These are phyloP conservation scores for Lentinula sp. DNA, from an alignment of 768 basidiomycete species.

Conservation along the genomic window DNA sequence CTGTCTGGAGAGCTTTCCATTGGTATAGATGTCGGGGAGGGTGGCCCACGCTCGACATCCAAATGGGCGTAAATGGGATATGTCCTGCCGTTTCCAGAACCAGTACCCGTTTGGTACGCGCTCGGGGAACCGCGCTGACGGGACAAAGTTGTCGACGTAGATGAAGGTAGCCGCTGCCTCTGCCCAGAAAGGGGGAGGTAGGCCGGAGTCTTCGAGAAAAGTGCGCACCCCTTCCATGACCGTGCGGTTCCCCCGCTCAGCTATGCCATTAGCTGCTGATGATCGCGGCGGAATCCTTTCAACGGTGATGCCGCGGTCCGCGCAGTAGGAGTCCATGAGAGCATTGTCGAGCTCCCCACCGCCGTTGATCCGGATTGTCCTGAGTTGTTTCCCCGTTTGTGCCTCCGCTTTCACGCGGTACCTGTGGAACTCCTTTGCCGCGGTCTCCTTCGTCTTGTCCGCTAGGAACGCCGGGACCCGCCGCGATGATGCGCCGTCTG, in stretches of 20 bases:
- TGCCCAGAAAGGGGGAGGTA: no score
- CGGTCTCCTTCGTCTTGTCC: background rate
- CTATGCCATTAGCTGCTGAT: constrained; percentile 20
- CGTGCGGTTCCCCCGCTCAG: constrained; percentile 16
- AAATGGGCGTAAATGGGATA: no score
- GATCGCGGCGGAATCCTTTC: constrained; percentile 16
- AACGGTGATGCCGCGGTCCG: constrained; percentile 14
- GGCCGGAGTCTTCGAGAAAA: no score
- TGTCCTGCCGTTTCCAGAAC: no score
- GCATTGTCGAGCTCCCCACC: constrained; percentile 22
- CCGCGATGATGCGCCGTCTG: background rate
- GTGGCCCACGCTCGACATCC: no score
- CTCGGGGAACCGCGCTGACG: no score
- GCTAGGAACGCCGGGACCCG: background rate
- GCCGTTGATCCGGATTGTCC: constrained; percentile 14
- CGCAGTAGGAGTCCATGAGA: constrained; percentile 15
- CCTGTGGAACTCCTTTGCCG: background rate
- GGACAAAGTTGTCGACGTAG: no score
- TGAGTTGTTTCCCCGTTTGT: constrained; percentile 11
- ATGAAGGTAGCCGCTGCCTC: no score
- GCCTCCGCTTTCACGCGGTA: background rate
- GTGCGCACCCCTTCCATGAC: no score
- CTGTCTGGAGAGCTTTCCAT: no score
- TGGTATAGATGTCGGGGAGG: no score
- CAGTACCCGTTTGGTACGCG: no score